Evolutionary conservation across 495 filamentous ascomycete species (phyloP), one percentile per base, ranked within the genome.

Genomic region (Aspergillus steynii): DNA sequence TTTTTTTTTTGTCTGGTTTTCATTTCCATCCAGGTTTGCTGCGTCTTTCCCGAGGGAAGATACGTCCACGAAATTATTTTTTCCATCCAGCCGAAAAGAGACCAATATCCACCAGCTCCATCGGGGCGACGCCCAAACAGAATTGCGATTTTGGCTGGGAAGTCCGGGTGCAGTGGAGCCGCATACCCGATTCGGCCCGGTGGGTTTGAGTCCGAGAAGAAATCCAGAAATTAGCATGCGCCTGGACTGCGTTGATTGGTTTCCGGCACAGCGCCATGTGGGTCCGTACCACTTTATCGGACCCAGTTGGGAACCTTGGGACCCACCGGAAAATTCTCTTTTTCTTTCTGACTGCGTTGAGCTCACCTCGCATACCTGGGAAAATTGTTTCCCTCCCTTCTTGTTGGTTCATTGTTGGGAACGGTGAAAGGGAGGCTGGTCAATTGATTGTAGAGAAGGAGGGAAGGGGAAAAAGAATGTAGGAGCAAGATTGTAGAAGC

Each of bases 111-210:
- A 25, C 34, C 14, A 31, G 15, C 1, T 53, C 28, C 29, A 14
- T 53, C 51, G 29, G 51, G 29, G 29, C 29, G 29, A 3, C 29
- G 2, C 29, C 51, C 29, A 32, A 34, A 34, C 31, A 34, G 5
- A 34, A 34, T 34, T 51, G 26, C 15, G 15, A 31, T 53, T 29
- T 28, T 29, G 26, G 15, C 25, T 50, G 53, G 53, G 45, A 47
- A 63, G 58, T 31, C 58, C 65, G 61, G 61, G 59, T 52, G 60
- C 47, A 42, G 66, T 68, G 66, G 66, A 68, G 66, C 66, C 66
- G 63, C 66, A 68, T 68, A 42, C 63, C 66, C 63, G 66, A 68
- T 64, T 68, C 66, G 66, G 66, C 58, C 66, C 66, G 66, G 66
- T 59, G 50, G 62, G 50, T 58, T 55, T 64, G 63, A 60, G 61